Percentiles rank a stretch among this genome's conserved stretches.
These are phyloP conservation scores for Aristolochia contorta DNA, from an alignment of 164 flowering plant genomes.

Conservation along the genomic window DNA sequence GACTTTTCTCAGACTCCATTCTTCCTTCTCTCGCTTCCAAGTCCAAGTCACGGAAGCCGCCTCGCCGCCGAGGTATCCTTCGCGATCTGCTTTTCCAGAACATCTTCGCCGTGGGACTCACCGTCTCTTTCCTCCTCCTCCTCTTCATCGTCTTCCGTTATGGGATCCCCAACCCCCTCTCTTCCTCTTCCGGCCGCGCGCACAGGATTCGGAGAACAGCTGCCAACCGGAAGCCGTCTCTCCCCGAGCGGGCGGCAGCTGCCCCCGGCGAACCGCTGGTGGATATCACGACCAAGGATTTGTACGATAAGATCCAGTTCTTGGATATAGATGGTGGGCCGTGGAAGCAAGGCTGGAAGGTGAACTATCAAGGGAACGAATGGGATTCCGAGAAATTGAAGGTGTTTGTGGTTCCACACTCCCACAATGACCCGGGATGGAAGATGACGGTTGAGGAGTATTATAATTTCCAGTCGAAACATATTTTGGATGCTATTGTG, in stretches of 20 bases:
- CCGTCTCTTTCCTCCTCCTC: conserved; percentile 57
- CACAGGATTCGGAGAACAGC: conserved; percentile 15
- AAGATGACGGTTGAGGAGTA: conserved; percentile 95
- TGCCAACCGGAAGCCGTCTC: conserved; percentile 11
- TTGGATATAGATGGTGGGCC: conserved; percentile 77
- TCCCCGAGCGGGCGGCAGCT: conserved; percentile 6
- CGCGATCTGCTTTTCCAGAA: conserved; percentile 49
- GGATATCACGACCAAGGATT: conserved; percentile 80
- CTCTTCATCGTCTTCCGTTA: conserved; percentile 36
- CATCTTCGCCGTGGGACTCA: conserved; percentile 60
- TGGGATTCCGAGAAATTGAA: conserved; percentile 89
- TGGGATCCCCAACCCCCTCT: conserved; percentile 46
- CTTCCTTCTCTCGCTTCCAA: conserved; percentile 1
- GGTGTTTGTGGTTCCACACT: conserved; percentile 96
- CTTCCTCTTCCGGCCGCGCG: conserved; percentile 26
- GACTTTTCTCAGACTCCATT: background rate
- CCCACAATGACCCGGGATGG: conserved; percentile 99
- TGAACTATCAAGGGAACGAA: conserved; percentile 64
- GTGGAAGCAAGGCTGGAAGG: conserved; percentile 96
- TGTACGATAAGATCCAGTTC: conserved; percentile 86
- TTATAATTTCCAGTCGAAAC: conserved; percentile 64
- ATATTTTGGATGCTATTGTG: conserved; percentile 83
- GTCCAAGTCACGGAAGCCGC: conserved; percentile 5
- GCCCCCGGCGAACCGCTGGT: conserved; percentile 25
- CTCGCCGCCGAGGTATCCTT: conserved; percentile 19